These are phyloP conservation scores for Smallanthus sonchifolius DNA, from an alignment of 129 eudicot genomes.

Conservation along the genomic window DNA sequence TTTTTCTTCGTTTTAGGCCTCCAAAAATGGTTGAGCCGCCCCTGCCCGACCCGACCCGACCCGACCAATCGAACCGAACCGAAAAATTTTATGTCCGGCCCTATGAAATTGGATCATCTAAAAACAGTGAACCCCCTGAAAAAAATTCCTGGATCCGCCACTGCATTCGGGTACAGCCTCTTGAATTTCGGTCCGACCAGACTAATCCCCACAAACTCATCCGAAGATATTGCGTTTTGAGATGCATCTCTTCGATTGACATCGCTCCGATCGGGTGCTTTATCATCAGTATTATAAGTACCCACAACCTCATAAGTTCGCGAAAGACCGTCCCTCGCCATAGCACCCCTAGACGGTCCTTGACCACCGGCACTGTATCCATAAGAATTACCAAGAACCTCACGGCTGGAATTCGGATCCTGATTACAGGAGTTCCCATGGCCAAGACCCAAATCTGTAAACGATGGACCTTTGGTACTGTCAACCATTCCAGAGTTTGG, in stretches of 20 bases:
- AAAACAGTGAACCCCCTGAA: too few species aligned
- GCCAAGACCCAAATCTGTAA: neutral
- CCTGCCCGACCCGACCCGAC: too few species aligned
- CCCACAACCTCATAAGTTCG: neutral
- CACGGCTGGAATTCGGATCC: neutral
- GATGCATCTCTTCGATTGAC: conserved; percentile 2
- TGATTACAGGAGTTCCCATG: neutral
- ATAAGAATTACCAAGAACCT: neutral
- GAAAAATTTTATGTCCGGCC: too few species aligned
- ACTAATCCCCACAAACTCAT: conserved; percentile 19
- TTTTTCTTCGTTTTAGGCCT: too few species aligned
- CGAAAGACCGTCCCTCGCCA: neutral
- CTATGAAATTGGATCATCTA: too few species aligned
- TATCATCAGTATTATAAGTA: neutral
- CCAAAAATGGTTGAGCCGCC: too few species aligned
- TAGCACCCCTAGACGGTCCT: conserved; percentile 8
- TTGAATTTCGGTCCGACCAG: conserved; percentile 22
- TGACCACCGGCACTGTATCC: too few species aligned
- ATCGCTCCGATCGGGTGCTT: conserved; percentile 1
- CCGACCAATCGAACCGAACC: too few species aligned
- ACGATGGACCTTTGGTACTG: conserved; percentile 4
- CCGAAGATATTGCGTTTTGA: neutral
- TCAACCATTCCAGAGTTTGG: neutral
- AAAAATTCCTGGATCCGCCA: too few species aligned
- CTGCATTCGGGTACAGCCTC: conserved; percentile 24